phyloP scores from a whole-genome alignment of 1,284 basidiomycete species.

The Heliocybe sulcata region DNA sequence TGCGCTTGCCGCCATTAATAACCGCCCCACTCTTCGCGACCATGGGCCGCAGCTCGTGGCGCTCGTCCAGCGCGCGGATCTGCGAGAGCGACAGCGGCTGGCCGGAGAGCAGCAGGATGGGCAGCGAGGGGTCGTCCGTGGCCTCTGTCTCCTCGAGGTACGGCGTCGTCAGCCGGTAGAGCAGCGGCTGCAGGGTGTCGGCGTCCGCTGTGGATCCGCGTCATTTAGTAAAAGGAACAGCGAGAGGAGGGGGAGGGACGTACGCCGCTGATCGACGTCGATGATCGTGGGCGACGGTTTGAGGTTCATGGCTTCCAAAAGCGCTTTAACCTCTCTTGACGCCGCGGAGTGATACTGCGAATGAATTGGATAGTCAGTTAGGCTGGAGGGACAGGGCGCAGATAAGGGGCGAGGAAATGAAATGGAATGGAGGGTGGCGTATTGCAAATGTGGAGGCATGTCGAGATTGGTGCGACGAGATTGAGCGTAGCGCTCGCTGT shows the following conservation, averaged over 20 bases:
- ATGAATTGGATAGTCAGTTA: background rate
- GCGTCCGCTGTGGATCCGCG: slow-evolving; percentile 31
- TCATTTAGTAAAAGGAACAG: slow-evolving; percentile 17
- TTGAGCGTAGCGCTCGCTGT: too few species aligned
- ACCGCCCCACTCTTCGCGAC: slow-evolving; percentile 53
- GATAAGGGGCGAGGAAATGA: too few species aligned
- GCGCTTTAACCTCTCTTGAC: slow-evolving; percentile 61
- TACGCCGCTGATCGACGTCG: slow-evolving; percentile 65
- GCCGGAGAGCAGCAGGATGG: slow-evolving; percentile 69
- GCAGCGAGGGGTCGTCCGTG: slow-evolving; percentile 35
- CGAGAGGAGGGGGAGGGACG: slow-evolving; percentile 21
- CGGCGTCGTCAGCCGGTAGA: slow-evolving; percentile 48
- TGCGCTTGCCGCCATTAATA: slow-evolving; percentile 47
- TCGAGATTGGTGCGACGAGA: too few species aligned
- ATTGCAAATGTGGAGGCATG: too few species aligned
- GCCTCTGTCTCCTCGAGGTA: background rate
- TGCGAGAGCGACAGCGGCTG: slow-evolving; percentile 46
- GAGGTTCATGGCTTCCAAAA: slow-evolving; percentile 55
- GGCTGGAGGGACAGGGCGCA: too few species aligned
- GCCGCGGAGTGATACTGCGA: slow-evolving; percentile 51
- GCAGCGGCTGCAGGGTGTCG: slow-evolving; percentile 33
- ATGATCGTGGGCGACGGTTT: slow-evolving; percentile 64
- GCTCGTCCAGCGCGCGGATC: slow-evolving; percentile 41
- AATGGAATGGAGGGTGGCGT: too few species aligned
- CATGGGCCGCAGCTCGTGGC: slow-evolving; percentile 43